Evolutionary conservation across 352 stramenopile genomes (phyloP), one percentile per base, ranked within the genome.

Genomic region (Phytophthora quininea): DNA sequence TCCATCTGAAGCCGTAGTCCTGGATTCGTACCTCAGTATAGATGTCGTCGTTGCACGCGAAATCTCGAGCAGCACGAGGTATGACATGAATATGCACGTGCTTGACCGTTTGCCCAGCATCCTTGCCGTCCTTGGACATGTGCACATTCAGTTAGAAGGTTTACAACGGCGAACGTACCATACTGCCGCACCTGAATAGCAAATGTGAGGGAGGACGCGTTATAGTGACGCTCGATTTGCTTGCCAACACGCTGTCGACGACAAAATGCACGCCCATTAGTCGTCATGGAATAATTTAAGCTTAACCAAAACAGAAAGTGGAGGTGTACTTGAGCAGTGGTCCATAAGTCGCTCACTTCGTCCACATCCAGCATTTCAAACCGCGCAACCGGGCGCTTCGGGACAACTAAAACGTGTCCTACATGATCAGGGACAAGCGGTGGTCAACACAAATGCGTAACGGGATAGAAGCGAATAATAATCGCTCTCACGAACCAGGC

Each of bases 51-150:
- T 98, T 98, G 14, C 65, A 52, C 58, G 79, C 60, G 45, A 98
- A 97, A 75, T 98, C 95, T 27, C 74, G 76, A 1, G 31, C 38
- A 9, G 62, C 57, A 33, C 94, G 78, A 5, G 96, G 94, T 37
- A 98, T 81, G 12, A 98, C 85, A 74, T 98, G 94, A n/a, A 98
- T 91, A 67, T 98, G 93, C 6, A 97, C 91, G 79, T 99, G 95
- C 6, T 88, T 80, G 6, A 99, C 91, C 0, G 84, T 96, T 71
- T 98, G 95, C 2, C 95, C 96, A 4, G 95, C 93, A 2, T 76
- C 83, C 27, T 55, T 61, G 31, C 96, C 96, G 73, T 98, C 96
- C 80, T 92, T 56, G 32, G 1, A 9, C 24, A 56, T 15, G 32
- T 19, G 15, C 31, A 30, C 31, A 6, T 24, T 24, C 7, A 45